Percentiles rank a stretch among this genome's conserved stretches.
phyloP scores from a whole-genome alignment of 2,329 filamentous ascomycete genomes.

The Cadophora gregata region DNA sequence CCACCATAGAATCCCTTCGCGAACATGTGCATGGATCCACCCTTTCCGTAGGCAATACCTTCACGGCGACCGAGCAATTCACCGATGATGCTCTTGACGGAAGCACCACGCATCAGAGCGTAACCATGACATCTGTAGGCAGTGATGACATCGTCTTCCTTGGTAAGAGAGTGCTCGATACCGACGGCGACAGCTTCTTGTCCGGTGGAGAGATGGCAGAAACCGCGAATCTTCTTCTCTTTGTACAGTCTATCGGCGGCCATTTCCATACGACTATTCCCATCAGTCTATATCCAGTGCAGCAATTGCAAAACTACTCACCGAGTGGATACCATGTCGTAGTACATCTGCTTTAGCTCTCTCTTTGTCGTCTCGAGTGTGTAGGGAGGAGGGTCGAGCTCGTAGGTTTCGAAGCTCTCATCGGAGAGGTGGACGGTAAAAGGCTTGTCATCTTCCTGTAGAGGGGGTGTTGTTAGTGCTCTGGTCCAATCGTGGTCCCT shows the following conservation, averaged over 20 bases:
- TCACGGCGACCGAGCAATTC: constrained; percentile 94
- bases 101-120: constrained; percentile 92
- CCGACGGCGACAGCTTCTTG: constrained; percentile 97
- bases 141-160: constrained; percentile 93
- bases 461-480: constrained; percentile 14
- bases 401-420: constrained; percentile 99
- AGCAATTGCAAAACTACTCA: constrained; percentile 55
- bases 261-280: constrained; percentile 95
- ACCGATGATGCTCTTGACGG: constrained; percentile 91
- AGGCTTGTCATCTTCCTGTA: constrained; percentile 87
- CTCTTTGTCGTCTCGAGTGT: constrained; percentile 94
- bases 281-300: constrained; percentile 22
- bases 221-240: constrained; percentile 99
- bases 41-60: constrained; percentile 98
- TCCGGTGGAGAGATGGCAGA: constrained; percentile 97
- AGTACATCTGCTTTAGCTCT: constrained; percentile 99
- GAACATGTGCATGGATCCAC: constrained; percentile 99
- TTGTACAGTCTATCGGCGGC: constrained; percentile 98
- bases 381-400: constrained; percentile 95
- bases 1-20: constrained; percentile 96
- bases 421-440: constrained; percentile 94
- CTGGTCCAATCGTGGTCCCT: background rate
- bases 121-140: constrained; percentile 99
- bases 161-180: constrained; percentile 94
- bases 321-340: constrained; percentile 94